phyloP scores from a whole-genome alignment of 2,329 filamentous ascomycete genomes.

The Botrytis paeoniae region DNA sequence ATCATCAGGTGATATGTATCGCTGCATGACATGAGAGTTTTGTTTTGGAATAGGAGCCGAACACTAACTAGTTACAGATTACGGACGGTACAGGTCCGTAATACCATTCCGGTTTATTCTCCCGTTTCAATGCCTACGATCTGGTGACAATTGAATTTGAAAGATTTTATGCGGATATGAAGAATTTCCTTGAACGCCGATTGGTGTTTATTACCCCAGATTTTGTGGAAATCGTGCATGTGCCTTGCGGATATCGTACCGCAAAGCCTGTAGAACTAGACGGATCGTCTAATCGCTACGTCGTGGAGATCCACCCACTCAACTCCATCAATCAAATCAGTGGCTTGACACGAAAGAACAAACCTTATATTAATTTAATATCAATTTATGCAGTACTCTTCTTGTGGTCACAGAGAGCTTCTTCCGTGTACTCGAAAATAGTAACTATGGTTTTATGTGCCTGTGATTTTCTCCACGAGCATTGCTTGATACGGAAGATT shows the following conservation, averaged over 20 bases:
- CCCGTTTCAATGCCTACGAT: neutral
- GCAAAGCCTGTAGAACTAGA: slow-evolving; percentile 6
- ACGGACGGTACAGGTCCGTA: neutral
- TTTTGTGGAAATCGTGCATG: slow-evolving; percentile 7
- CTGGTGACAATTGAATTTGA: slow-evolving; percentile 3
- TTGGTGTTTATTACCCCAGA: slow-evolving; percentile 10
- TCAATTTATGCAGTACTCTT: neutral
- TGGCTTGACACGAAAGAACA: neutral
- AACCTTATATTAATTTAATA: neutral
- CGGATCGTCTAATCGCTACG: neutral
- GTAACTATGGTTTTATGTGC: neutral
- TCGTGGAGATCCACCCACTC: neutral
- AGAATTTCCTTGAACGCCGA: neutral
- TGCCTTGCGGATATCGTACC: slow-evolving; percentile 15
- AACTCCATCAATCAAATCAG: slow-evolving; percentile 2
- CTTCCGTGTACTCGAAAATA: neutral
- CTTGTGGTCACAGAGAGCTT: neutral
- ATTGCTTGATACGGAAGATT: neutral
- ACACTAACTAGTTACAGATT: neutral
- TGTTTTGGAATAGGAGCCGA: neutral
- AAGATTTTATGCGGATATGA: neutral
- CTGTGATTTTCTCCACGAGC: neutral
- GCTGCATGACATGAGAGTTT: too few relatives aligned
- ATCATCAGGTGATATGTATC: neutral
- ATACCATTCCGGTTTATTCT: neutral